Conservation (phyloP, 228 moss, liverwort and hornwort genomes). For the Sphagnum magellanicum region DNA sequence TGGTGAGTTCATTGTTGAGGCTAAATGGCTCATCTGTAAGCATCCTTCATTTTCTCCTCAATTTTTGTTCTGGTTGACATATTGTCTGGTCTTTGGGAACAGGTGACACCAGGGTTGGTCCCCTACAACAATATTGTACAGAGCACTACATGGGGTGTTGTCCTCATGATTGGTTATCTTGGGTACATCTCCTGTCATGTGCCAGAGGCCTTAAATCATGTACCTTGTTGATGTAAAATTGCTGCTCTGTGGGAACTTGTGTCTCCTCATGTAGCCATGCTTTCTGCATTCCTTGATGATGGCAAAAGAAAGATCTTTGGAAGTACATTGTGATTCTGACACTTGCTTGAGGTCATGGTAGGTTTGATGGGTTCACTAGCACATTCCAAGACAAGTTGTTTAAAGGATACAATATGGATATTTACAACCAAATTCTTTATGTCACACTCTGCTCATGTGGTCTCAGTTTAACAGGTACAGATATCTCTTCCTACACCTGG, state of each 20-base stretch:
- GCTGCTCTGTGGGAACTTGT: background rate
- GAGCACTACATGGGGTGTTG: constrained; percentile 69
- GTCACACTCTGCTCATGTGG: constrained; percentile 82
- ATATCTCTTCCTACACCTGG: background rate
- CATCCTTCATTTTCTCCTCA: too few species aligned
- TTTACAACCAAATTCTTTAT: constrained; percentile 89
- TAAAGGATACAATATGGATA: constrained; percentile 97
- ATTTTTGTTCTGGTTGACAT: too few species aligned
- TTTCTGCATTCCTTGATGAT: too few species aligned
- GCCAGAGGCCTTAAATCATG: background rate
- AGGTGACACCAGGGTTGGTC: constrained; percentile 11
- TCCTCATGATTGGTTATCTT: constrained; percentile 72
- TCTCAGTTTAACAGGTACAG: constrained; percentile 41
- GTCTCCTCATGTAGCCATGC: too few species aligned
- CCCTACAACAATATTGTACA: constrained; percentile 21
- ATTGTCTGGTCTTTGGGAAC: background rate
- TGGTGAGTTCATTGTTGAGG: too few species aligned
- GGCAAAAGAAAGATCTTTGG: too few species aligned
- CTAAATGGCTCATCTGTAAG: too few species aligned
- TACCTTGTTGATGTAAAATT: background rate
- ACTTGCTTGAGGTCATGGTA: constrained; percentile 1
- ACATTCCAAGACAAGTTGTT: constrained; percentile 97
- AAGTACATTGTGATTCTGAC: too few species aligned
- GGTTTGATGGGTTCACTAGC: constrained; percentile 95
- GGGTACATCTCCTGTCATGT: constrained; percentile 27